Evolutionary conservation across 2,329 filamentous ascomycete species (phyloP), one percentile per base, ranked within the genome.

Genomic region (Aspergillus persii): DNA sequence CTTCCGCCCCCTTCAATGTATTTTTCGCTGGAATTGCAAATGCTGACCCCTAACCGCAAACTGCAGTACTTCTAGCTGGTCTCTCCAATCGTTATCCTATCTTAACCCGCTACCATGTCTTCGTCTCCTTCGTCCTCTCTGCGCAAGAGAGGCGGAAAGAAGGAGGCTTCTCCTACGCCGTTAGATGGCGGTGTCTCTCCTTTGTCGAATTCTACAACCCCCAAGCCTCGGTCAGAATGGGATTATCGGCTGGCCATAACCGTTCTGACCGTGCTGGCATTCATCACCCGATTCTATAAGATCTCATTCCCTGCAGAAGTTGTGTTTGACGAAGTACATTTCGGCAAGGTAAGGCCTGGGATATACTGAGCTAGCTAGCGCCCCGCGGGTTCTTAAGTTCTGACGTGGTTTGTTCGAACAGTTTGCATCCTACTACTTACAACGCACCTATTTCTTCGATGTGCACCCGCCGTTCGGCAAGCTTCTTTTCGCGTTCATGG

Each of bases 361-460:
- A 27, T 47, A 27, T 23, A 3, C 36, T n/a, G 36, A 41, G 12
- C 9, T 15, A 41, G 15, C 36, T 41, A 3, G 36, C n/a, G 36
- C 36, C n/a, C 15, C 12, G 11, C 4, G 36, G 12, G 36, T 15
- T 23, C 15, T 15, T n/a, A 15, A 5, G 12, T 5, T 41, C 36
- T 41, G 12, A 41, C 36, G 36, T n/a, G 36, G 36, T 41, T 7
- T 12, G 36, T 26, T 48, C 68, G 18, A 23, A 23, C 18, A 81
- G 80, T 81, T 81, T 62, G 79, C 80, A 64, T 86, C 84, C 11
- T 86, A 89, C 76, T 99, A 99, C 76, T 88, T 99, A 69, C 89
- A 97, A 80, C 89, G 92, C 70, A 97, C 92, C 63, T 99, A 98
- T 82, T 99, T 99, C 84, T 99, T 99, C 87, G 95, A 99, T 81